These are phyloP conservation scores for Pleoardoris graminearum DNA, from an alignment of 2,329 filamentous ascomycete genomes.

Conservation along the genomic window DNA sequence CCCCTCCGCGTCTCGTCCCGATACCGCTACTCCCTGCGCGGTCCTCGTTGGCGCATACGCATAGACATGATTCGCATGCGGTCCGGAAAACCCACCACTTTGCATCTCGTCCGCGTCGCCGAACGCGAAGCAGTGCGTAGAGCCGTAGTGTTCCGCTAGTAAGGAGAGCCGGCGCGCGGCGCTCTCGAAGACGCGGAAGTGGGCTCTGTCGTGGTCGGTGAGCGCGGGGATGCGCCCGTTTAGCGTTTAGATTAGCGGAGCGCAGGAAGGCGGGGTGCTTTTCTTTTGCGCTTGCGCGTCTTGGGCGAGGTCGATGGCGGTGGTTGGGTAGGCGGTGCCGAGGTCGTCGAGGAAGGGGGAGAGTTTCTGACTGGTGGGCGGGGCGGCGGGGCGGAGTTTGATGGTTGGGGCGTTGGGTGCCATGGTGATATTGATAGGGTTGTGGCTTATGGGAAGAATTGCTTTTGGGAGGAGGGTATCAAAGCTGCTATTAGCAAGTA, in stretches of 20 bases:
- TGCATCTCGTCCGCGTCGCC: slow-evolving; percentile 78
- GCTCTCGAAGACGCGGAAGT: slow-evolving; percentile 79
- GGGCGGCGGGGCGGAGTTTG: slow-evolving; percentile 78
- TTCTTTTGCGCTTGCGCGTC: slow-evolving; percentile 72
- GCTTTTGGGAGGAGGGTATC: slow-evolving; percentile 30
- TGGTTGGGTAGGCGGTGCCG: slow-evolving; percentile 45
- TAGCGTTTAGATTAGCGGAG: slow-evolving; percentile 84
- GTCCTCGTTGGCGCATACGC: slow-evolving; percentile 81
- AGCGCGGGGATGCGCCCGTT: slow-evolving; percentile 84
- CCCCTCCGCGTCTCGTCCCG: slow-evolving; percentile 78
- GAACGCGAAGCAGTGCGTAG: slow-evolving; percentile 75
- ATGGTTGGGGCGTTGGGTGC: slow-evolving; percentile 45
- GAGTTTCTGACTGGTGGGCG: slow-evolving; percentile 85
- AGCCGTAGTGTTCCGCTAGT: slow-evolving; percentile 77
- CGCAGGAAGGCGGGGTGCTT: slow-evolving; percentile 77
- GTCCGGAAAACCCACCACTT: too few relatives aligned
- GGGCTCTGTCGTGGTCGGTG: slow-evolving; percentile 70
- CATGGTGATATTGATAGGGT: too few relatives aligned
- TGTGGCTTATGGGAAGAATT: slow-evolving; percentile 36
- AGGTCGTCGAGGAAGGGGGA: slow-evolving; percentile 83
- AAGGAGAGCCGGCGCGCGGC: slow-evolving; percentile 79
- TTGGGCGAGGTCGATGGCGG: slow-evolving; percentile 63
- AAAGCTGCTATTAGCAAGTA: neutral
- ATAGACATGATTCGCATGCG: slow-evolving; percentile 78
- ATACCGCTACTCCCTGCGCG: slow-evolving; percentile 79